Evolutionary conservation across 768 basidiomycete genomes (phyloP).

Genomic region (Lentinula edodes): DNA sequence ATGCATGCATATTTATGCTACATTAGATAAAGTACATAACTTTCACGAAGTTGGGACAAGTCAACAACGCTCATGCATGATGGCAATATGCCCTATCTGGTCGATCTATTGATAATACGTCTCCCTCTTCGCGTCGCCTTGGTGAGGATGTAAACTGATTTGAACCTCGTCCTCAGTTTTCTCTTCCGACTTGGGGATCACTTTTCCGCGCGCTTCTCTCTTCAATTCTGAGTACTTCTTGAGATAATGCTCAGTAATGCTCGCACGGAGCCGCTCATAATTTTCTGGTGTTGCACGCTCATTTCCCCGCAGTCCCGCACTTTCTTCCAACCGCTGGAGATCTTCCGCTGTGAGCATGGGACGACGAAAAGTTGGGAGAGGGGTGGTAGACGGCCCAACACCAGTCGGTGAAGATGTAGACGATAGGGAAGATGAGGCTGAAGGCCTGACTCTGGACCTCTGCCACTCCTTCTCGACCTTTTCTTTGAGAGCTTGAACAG

Average conservation of each 20-base stretch:
- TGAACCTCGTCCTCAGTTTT: background rate
- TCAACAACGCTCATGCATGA: too few species aligned
- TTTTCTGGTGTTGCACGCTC: background rate
- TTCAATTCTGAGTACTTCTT: background rate
- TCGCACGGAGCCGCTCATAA: background rate
- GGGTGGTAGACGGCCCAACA: background rate
- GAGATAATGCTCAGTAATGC: background rate
- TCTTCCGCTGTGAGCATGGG: background rate
- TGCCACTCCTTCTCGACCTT: background rate
- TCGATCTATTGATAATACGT: background rate
- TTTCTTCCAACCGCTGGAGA: background rate
- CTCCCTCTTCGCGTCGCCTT: background rate
- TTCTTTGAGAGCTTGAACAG: background rate
- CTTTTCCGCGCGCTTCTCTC: background rate
- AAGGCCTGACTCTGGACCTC: background rate
- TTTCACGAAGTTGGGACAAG: too few species aligned
- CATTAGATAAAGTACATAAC: too few species aligned
- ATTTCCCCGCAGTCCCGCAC: background rate
- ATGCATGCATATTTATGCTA: too few species aligned
- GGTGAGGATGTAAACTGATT: background rate
- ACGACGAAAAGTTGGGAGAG: background rate
- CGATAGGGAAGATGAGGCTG: background rate
- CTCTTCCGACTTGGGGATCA: background rate
- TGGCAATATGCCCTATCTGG: too few species aligned
- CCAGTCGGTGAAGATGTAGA: background rate